Evolutionary conservation across 306 rosid species (phyloP), one percentile per base, ranked within the genome.

Genomic region (Sophora flavescens): DNA sequence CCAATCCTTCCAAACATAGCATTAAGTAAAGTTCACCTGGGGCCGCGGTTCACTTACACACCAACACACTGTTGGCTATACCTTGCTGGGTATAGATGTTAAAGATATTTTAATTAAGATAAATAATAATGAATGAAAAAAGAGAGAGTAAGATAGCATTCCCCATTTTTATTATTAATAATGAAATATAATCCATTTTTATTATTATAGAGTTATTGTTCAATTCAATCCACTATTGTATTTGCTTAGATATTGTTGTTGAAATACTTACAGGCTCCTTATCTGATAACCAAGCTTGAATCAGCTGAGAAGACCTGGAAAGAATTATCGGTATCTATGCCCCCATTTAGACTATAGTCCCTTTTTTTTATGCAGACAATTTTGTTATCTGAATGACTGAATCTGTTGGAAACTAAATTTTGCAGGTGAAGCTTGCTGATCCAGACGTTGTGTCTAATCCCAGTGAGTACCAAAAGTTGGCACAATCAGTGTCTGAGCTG

Each of bases 261-360:
- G 72, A 82, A 54, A 82, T 83, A 17, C 77, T 84, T 81, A 17
- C 80, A 94, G 98, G 97, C 89, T 80, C 99, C 99, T 35, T 87
- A 89, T 87, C 76, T 95, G 79, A 88, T 92, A 63, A 79, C 85
- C 59, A 95, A 95, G 88, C 91, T 95, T 54, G 93, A 95, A 12
- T 95, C 99, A 10, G 96, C 99, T 0, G 93, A 92, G 92, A 95
- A 92, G 68, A 95, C 97, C 2, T 95, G 99, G 99, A 88, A 88
- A 78, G 99, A 95, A 5, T 83, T 95, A 83, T 92, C 97, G 90
- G 99, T 95, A 86, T 77, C 75, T 3, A 45, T 45, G 15, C 35
- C 13, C 2, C 51, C 56, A 13, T 42, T 8, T 42, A 10, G 14
- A 42, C 48, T 6, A 42, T 42, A 42, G 1, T 9, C 48, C 9